These are phyloP conservation scores for Puccinia polysora DNA, from an alignment of 1,284 basidiomycete species.

Conservation along the genomic window DNA sequence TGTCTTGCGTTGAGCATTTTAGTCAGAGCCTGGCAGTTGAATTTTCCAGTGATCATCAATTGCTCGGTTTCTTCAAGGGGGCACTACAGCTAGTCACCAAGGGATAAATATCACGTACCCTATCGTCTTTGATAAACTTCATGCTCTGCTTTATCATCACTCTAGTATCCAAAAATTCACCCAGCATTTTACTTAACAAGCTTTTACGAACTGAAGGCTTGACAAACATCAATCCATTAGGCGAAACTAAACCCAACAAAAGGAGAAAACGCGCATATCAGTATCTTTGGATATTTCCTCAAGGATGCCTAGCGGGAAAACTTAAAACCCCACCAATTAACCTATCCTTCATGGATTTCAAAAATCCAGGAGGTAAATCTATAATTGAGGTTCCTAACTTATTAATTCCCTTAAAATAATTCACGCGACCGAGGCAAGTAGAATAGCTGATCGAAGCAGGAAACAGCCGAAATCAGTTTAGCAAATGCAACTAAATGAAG, in stretches of 20 bases:
- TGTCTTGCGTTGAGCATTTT: slow-evolving; percentile 80
- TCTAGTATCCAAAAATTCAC: slow-evolving; percentile 86
- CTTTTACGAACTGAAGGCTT: slow-evolving; percentile 78
- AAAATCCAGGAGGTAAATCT: slow-evolving; percentile 65
- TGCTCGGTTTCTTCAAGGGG: neutral
- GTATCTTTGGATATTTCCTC: neutral
- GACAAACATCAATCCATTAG: slow-evolving; percentile 91
- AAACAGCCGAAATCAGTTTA: no score
- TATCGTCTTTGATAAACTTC: slow-evolving; percentile 72
- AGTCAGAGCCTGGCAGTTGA: slow-evolving; percentile 61
- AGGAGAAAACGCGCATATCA: no score
- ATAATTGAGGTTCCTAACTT: slow-evolving; percentile 77
- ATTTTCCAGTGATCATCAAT: slow-evolving; percentile 5
- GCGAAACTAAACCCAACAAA: slow-evolving; percentile 63
- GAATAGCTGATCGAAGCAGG: no score
- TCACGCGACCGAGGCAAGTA: slow-evolving; percentile 85
- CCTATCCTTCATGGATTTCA: slow-evolving; percentile 67
- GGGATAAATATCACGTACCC: slow-evolving; percentile 58
- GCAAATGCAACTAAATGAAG: neutral
- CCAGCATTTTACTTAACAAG: slow-evolving; percentile 82
- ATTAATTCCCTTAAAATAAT: slow-evolving; percentile 75
- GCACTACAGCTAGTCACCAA: no score
- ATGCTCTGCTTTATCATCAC: slow-evolving; percentile 96
- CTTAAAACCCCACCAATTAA: slow-evolving; percentile 62
- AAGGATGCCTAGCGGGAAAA: neutral